Evolutionary conservation across 106 monocot species (phyloP).

Genomic region (Amphibolis antarctica): DNA sequence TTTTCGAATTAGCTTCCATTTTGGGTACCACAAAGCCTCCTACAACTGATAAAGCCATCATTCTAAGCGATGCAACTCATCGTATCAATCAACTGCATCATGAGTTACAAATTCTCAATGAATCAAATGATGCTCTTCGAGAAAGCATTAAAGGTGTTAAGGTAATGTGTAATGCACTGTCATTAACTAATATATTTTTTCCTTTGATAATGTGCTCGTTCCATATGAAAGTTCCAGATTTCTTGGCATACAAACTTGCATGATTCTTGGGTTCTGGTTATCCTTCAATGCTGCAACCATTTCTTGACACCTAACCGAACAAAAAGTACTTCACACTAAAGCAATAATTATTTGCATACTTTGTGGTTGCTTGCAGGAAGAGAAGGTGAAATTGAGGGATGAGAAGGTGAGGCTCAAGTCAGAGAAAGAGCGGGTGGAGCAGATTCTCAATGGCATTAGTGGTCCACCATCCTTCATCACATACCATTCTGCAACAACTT

Average conservation of each 20-base stretch:
- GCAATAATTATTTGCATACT: too few relatives aligned
- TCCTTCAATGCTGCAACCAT: too few relatives aligned
- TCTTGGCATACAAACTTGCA: too few relatives aligned
- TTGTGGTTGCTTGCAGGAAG: constrained; percentile 32
- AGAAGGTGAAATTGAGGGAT: constrained; percentile 62
- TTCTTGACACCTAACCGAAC: too few relatives aligned
- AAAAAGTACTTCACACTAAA: too few relatives aligned
- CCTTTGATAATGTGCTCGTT: too few relatives aligned
- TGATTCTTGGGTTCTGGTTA: too few relatives aligned
- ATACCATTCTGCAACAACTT: constrained; percentile 18
- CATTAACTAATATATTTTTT: not conserved
- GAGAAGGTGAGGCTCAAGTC: constrained; percentile 62
- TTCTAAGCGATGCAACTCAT: constrained; percentile 43
- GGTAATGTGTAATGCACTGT: constrained; percentile 12
- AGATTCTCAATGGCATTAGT: constrained; percentile 32
- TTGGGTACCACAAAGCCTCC: constrained; percentile 54
- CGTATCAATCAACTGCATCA: constrained; percentile 39
- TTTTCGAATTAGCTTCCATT: constrained; percentile 46
- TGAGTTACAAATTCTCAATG: constrained; percentile 42
- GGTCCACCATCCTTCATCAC: constrained; percentile 22
- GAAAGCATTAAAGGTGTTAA: constrained; percentile 48
- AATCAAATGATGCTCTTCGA: constrained; percentile 48
- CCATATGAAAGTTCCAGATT: too few relatives aligned
- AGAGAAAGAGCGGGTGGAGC: constrained; percentile 57
- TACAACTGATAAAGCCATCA: constrained; percentile 41